Base-by-base conservation (phyloP, 2,329 filamentous ascomycete species). In the Aspergillus quadricinctus region DNA sequence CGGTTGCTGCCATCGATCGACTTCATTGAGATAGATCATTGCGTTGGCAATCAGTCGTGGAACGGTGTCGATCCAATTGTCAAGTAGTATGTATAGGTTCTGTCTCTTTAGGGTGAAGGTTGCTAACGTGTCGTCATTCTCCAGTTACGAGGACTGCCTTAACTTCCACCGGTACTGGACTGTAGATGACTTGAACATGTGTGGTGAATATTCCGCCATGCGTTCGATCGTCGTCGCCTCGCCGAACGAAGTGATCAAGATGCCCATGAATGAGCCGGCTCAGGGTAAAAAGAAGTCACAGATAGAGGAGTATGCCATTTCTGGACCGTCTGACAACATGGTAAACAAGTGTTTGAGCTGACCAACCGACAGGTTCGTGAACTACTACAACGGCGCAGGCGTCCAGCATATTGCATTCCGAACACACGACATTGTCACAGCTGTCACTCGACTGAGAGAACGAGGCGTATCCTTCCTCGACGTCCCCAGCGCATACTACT, bases 241-340 rank as follows among this genome's bases (percentile, higher is more conserved):
- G 25, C 84, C 85, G 54, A 89, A 92, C 77, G 88, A 92, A 61
- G 75, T 87, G 4, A 90, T 96, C 76, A 96, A 96, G 79, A 96
- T 96, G 90, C 92, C 92, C 64, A 93, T 96, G 82, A 96, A 96
- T 78, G 92, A 96, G 78, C 92, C 92, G 1, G 92, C 92, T 0
- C 76, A 80, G 0, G 92, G 91, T 52, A 91, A 92, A 78, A 92
- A 89, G 77, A 89, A 89, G 74, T 89, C 85, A 2, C 92, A 96
- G 77, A 96, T 96, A 61, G 91, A 96, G 74, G 92, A 96, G 78
- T 91, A 85, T 69, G 59, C 19, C 10, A 7, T 2, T 45, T 4
- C 11, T 19, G 28, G 23, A 29, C 19, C 8, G 11, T n/a, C 8
- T 9, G 23, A 23, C 23, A 28, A 19, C n/a, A 17, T 9, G 7